phyloP scores from a whole-genome alignment of 1,284 basidiomycete genomes.

The Naganishia cerealis region DNA sequence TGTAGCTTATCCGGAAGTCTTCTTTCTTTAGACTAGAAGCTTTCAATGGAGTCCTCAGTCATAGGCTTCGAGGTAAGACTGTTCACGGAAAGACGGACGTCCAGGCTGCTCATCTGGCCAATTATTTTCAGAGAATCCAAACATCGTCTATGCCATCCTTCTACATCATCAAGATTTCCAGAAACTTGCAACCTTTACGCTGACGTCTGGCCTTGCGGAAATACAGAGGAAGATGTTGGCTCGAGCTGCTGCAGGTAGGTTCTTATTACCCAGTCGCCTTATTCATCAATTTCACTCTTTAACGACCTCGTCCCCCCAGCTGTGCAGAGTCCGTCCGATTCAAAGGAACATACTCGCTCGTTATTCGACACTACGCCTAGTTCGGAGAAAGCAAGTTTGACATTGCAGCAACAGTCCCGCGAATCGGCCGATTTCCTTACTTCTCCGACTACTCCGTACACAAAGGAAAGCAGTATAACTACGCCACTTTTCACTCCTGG shows the following conservation, averaged over 20 bases:
- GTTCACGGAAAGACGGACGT: background rate
- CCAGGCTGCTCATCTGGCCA: background rate
- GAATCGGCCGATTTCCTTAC: background rate
- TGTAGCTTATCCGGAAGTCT: background rate
- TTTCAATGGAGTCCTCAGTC: slow-evolving; percentile 77
- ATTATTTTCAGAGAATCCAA: slow-evolving; percentile 69
- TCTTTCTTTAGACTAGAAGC: slow-evolving; percentile 64
- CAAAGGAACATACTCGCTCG: slow-evolving; percentile 5
- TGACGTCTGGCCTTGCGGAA: slow-evolving; percentile 76
- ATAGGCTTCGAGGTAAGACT: slow-evolving; percentile 56
- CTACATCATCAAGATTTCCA: slow-evolving; percentile 79
- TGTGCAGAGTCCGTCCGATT: slow-evolving; percentile 23
- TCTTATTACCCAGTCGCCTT: background rate
- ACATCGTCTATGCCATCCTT: slow-evolving; percentile 81
- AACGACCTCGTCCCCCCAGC: slow-evolving; percentile 21
- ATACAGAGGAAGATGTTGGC: slow-evolving; percentile 70
- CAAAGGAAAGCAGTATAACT: slow-evolving; percentile 19
- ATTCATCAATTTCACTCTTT: slow-evolving; percentile 1
- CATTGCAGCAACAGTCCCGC: slow-evolving; percentile 36
- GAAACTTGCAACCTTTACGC: slow-evolving; percentile 81
- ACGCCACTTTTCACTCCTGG: slow-evolving; percentile 39
- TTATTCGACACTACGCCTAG: slow-evolving; percentile 40
- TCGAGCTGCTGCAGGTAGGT: slow-evolving; percentile 61
- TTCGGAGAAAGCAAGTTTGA: slow-evolving; percentile 50
- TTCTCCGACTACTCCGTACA: background rate